Evolutionary conservation across 2,329 filamentous ascomycete genomes (phyloP), one percentile per base, ranked within the genome.

Genomic region (Diaporthe sp.): DNA sequence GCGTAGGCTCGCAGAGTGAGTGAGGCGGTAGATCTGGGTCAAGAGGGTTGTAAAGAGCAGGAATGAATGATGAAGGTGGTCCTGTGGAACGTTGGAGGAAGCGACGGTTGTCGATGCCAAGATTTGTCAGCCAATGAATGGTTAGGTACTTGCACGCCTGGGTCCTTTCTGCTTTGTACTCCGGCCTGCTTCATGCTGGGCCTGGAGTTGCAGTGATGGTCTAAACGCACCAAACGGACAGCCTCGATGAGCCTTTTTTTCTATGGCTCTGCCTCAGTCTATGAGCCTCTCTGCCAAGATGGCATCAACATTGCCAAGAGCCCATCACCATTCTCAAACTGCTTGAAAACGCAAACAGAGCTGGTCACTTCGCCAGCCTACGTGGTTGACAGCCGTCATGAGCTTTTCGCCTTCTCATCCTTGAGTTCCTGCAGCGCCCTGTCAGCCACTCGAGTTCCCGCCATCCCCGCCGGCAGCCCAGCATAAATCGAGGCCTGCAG

Each of bases 401-500:
- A n/a, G 12, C 19, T 12, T 17, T 51, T 25, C 4, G n/a, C n/a
- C 15, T 34, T 44, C 34, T 79, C 80, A 4, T 78, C 77, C 0
- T 75, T 76, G 79, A 82, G 80, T 7, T 80, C 79, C 49, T 81
- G 77, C 17, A 82, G 60, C 3, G 76, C 74, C 65, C 75, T 80
- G 31, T 80, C 78, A 1, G 81, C 80, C 2, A 82, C 79, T 39
- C 79, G 79, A 62, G 81, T 79, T 0, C 80, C 85, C 77, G 86
- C 84, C 13, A 87, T 78, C 2, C 85, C 84, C 4, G 85, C 83
- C 0, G 85, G 85, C 3, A 84, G 79, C 19, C 86, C 85, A 75
- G 83, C 84, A 75, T 87, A 87, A 8, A 84, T 82, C 3, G 84
- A 84, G 3, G 84, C 83, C 73, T 88, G 86, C 46, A 88, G 77